Evolutionary conservation across 257 asterid genomes (phyloP).

Genomic region (Forsythia viridissima): DNA sequence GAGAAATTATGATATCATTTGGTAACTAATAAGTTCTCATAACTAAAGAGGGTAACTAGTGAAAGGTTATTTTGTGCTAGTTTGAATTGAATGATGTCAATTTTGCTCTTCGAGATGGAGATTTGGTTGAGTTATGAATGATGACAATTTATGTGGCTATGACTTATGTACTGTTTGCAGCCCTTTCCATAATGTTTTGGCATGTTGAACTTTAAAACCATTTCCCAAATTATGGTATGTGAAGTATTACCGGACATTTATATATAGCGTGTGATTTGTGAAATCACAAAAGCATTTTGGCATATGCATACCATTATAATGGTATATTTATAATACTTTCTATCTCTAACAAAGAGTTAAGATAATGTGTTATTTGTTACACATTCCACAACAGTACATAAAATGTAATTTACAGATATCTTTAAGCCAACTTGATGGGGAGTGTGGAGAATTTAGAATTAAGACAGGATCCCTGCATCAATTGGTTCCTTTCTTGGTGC

Average conservation of each 20-base stretch:
- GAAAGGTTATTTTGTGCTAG: not conserved
- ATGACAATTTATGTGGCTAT: not conserved
- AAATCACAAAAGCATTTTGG: not conserved
- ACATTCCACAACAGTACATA: not conserved
- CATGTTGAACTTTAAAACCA: not conserved
- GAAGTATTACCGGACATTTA: not conserved
- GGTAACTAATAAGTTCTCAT: not conserved
- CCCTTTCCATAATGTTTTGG: not conserved
- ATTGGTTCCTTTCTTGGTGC: not conserved
- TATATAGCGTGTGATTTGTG: not conserved
- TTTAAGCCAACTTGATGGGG: not conserved
- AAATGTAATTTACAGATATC: not conserved
- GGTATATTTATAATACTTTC: not conserved
- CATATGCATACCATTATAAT: not conserved
- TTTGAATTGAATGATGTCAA: not conserved
- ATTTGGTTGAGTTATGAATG: not conserved
- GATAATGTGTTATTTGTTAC: not conserved
- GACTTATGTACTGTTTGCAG: not conserved
- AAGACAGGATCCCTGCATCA: not conserved
- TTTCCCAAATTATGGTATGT: not conserved
- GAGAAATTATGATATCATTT: no score
- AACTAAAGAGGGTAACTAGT: not conserved
- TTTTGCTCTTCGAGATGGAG: not conserved
- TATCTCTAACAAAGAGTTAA: not conserved
- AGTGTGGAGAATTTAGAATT: not conserved